These are phyloP conservation scores for Neocallimastix lanati DNA, from an alignment of 192 early-diverging fungal genomes.

Conservation along the genomic window DNA sequence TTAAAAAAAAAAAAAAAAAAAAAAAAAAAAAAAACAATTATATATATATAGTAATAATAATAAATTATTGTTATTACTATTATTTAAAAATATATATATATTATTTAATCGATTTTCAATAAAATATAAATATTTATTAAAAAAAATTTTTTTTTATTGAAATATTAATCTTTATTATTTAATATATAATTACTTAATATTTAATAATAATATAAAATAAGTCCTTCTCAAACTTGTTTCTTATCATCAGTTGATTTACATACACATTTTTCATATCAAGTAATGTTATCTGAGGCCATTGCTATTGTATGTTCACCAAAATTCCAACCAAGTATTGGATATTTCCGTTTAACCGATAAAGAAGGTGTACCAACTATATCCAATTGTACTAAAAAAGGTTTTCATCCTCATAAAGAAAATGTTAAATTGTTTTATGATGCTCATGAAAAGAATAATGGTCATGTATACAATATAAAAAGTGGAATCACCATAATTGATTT, in stretches of 20 bases:
- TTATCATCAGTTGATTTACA: slow-evolving; percentile 84
- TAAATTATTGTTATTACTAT: no score
- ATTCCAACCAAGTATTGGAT: slow-evolving; percentile 49
- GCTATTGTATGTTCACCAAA: slow-evolving; percentile 74
- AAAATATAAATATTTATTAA: no score
- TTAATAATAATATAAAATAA: no score
- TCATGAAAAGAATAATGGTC: background rate
- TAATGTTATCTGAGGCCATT: slow-evolving; percentile 79
- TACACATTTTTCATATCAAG: slow-evolving; percentile 78
- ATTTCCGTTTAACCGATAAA: slow-evolving; percentile 76
- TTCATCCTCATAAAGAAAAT: slow-evolving; percentile 68
- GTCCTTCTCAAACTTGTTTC: slow-evolving; percentile 87
- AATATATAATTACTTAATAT: no score
- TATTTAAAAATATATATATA: no score
- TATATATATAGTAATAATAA: no score
- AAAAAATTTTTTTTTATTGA: no score
- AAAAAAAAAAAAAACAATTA: no score
- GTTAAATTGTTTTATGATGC: background rate
- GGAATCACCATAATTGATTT: background rate
- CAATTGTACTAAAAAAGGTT: slow-evolving; percentile 44
- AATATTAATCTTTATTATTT: no score
- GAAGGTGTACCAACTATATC: slow-evolving; percentile 57
- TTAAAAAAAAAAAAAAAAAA: no score
- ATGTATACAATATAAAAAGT: background rate
- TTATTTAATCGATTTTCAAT: no score